These are phyloP conservation scores for Centaurea solstitialis DNA, from an alignment of 129 eudicot genomes.

Conservation along the genomic window DNA sequence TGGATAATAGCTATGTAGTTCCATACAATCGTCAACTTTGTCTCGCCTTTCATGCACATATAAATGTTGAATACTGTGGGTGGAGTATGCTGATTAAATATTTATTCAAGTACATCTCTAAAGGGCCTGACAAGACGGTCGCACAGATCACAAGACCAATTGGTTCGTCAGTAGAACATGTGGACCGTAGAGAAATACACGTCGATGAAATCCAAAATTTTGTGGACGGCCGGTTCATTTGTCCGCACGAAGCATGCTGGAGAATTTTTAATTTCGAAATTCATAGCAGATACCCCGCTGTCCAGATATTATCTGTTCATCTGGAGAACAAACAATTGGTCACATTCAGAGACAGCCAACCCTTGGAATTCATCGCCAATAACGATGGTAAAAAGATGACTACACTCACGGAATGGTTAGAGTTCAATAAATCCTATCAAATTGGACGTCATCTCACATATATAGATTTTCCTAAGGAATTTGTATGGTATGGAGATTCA, in stretches of 20 bases:
- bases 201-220: constrained; percentile 10
- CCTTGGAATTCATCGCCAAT: background rate
- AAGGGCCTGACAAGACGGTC: background rate
- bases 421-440: background rate
- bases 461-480: background rate
- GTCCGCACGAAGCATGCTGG: constrained; percentile 24
- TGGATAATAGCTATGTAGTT: background rate
- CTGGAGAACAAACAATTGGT: constrained; percentile 2
- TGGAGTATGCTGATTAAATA: background rate
- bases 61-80: background rate
- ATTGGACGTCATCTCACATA: background rate
- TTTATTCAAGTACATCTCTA: background rate
- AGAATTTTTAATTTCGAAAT: constrained; percentile 18
- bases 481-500: background rate
- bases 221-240: background rate
- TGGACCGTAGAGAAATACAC: background rate
- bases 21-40: background rate
- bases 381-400: background rate
- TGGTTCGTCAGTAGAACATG: no score
- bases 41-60: background rate
- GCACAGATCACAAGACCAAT: background rate
- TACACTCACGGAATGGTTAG: background rate
- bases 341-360: background rate
- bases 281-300: constrained; percentile 1
- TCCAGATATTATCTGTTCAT: constrained; percentile 17